These are phyloP conservation scores for Houttuynia cordata DNA, from an alignment of 164 flowering plant species.

Conservation along the genomic window DNA sequence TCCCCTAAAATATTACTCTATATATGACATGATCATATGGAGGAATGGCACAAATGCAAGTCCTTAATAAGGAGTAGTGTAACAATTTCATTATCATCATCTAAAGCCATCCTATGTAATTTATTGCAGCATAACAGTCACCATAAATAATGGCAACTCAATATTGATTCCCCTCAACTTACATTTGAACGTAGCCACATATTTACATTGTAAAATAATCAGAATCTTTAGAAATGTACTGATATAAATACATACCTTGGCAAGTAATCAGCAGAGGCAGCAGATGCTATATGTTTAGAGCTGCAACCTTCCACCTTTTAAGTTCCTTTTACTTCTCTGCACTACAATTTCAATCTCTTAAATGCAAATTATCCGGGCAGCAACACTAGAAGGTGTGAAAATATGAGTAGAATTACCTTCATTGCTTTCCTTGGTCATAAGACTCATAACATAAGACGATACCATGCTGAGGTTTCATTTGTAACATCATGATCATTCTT, in stretches of 20 bases:
- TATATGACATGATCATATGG: no score
- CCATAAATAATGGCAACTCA: no score
- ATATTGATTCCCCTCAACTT: no score
- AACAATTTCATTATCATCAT: no score
- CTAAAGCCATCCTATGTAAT: no score
- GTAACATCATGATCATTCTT: slow-evolving; percentile 6
- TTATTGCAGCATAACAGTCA: no score
- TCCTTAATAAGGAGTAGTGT: no score
- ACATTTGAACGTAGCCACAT: no score
- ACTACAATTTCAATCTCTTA: not conserved
- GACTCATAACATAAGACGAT: no score
- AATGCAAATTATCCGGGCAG: not conserved
- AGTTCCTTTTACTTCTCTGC: slow-evolving; percentile 33
- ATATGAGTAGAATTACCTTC: slow-evolving; percentile 10
- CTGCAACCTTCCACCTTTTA: slow-evolving; percentile 66
- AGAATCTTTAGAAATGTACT: not conserved
- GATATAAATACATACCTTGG: slow-evolving; percentile 34
- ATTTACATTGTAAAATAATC: not conserved
- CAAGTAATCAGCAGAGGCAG: slow-evolving; percentile 52
- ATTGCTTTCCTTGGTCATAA: slow-evolving; percentile 25
- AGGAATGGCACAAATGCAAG: no score
- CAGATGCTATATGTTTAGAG: slow-evolving; percentile 63
- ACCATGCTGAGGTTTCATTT: slow-evolving; percentile 21
- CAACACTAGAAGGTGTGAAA: not conserved
- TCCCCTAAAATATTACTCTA: no score